Conservation (phyloP, 2,329 filamentous ascomycete genomes). For the Escovopsis sp. region DNA sequence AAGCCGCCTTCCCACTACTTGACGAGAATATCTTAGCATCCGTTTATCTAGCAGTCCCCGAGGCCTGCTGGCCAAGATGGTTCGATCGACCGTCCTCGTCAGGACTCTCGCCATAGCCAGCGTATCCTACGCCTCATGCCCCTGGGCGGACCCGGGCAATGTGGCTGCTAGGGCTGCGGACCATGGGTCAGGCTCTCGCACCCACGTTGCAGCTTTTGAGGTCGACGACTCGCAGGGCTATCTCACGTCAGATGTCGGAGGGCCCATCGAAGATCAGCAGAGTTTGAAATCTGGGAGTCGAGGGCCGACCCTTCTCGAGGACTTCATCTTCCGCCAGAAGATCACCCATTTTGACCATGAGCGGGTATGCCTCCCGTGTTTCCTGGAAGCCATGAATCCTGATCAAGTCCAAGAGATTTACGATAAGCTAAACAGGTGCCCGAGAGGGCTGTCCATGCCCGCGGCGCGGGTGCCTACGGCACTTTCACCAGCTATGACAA, state of each 20-base stretch:
- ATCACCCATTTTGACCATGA: conserved; percentile 59
- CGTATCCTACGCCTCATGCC: conserved; percentile 18
- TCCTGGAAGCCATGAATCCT: too few relatives aligned
- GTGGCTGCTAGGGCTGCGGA: conserved; percentile 13
- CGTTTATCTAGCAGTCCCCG: too few relatives aligned
- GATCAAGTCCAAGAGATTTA: neutral
- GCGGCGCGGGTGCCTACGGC: conserved; percentile 55
- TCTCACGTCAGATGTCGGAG: conserved; percentile 53
- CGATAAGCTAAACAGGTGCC: conserved; percentile 26
- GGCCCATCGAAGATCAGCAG: conserved; percentile 51
- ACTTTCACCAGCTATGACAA: conserved; percentile 54
- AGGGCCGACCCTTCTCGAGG: conserved; percentile 55
- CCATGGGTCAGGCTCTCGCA: conserved; percentile 13
- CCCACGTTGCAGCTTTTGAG: conserved; percentile 21
- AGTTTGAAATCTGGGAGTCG: conserved; percentile 52
- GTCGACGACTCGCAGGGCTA: conserved; percentile 39
- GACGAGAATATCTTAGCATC: too few relatives aligned
- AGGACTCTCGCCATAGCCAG: conserved; percentile 13
- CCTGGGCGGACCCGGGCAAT: conserved; percentile 16
- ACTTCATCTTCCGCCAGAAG: conserved; percentile 60
- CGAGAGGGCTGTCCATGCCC: conserved; percentile 54
- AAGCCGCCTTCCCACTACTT: too few relatives aligned
- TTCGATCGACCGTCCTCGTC: conserved; percentile 10
- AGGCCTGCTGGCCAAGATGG: conserved; percentile 10
- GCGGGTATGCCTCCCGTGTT: conserved; percentile 27